Conservation (phyloP, 164 flowering plant species). For the Annona cherimola region DNA sequence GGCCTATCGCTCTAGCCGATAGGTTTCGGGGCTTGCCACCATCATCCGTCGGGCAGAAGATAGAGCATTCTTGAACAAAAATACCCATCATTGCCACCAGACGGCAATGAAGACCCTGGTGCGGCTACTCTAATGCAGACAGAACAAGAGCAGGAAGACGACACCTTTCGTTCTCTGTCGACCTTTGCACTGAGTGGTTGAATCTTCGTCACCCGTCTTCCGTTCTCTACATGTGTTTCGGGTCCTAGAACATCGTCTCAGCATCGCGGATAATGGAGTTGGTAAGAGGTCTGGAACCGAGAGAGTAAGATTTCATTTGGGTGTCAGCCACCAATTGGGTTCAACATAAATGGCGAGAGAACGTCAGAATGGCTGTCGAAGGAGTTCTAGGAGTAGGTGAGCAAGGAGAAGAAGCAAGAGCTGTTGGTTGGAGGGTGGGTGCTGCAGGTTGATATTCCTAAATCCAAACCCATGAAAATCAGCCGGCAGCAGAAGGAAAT, state of each 20-base stretch:
- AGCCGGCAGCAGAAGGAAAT: too few species aligned
- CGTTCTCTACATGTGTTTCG: constrained; percentile 52
- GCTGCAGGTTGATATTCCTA: constrained; percentile 6
- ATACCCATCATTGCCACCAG: too few species aligned
- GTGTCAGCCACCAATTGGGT: constrained; percentile 27
- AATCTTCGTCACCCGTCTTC: constrained; percentile 33
- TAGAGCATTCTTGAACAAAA: too few species aligned
- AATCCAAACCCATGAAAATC: too few species aligned
- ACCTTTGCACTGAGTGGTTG: constrained; percentile 26
- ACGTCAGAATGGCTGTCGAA: constrained; percentile 18
- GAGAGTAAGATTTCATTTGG: constrained; percentile 38
- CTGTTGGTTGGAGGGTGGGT: constrained; percentile 9
- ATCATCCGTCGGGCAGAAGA: too few species aligned
- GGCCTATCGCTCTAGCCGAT: too few species aligned
- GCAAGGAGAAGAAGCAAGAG: neutral
- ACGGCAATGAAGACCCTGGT: too few species aligned
- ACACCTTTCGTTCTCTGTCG: too few species aligned
- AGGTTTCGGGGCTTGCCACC: too few species aligned
- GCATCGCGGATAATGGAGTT: constrained; percentile 44
- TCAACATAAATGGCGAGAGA: constrained; percentile 13
- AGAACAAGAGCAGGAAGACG: too few species aligned
- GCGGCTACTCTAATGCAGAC: too few species aligned
- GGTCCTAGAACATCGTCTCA: constrained; percentile 48
- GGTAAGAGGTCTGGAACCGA: constrained; percentile 46
- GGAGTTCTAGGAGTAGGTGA: constrained; percentile 6